Conservation (phyloP, 2,329 filamentous ascomycete genomes). For the Reticulascus tulasneorum region DNA sequence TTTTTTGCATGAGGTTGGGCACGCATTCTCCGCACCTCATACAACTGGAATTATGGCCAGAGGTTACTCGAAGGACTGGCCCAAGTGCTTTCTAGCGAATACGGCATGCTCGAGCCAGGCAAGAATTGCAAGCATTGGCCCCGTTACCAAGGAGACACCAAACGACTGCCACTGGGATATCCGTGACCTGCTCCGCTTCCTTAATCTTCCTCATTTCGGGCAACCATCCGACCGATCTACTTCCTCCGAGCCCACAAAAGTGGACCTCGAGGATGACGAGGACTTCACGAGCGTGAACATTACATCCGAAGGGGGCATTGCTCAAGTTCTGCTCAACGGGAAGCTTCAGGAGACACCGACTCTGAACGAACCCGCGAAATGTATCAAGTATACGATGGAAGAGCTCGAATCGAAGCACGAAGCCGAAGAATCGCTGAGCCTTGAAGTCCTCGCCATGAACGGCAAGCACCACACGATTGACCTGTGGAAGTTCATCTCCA, state of each 20-base stretch:
- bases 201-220: conserved; percentile 64
- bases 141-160: conserved; percentile 26
- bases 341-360: conserved; percentile 7
- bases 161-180: conserved; percentile 67
- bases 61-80: conserved; percentile 38
- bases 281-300: no score
- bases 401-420: conserved; percentile 29
- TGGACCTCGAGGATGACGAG: no score
- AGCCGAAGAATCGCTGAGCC: conserved; percentile 20
- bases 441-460: conserved; percentile 34
- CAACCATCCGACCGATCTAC: conserved; percentile 58
- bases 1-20: conserved; percentile 68
- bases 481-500: conserved; percentile 28
- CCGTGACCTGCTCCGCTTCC: conserved; percentile 63
- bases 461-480: conserved; percentile 30
- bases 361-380: conserved; percentile 7
- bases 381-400: conserved; percentile 19
- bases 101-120: conserved; percentile 26
- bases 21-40: conserved; percentile 66
- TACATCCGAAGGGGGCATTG: conserved; percentile 17
- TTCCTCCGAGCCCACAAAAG: conserved; percentile 18
- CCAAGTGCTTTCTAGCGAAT: conserved; percentile 33
- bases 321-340: conserved; percentile 11
- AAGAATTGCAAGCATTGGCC: conserved; percentile 8
- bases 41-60: conserved; percentile 62